Evolutionary conservation across 371 early-diverging fungal genomes (phyloP), one percentile per base, ranked within the genome.

Genomic region (Amoeboaphelidium protococcarum): DNA sequence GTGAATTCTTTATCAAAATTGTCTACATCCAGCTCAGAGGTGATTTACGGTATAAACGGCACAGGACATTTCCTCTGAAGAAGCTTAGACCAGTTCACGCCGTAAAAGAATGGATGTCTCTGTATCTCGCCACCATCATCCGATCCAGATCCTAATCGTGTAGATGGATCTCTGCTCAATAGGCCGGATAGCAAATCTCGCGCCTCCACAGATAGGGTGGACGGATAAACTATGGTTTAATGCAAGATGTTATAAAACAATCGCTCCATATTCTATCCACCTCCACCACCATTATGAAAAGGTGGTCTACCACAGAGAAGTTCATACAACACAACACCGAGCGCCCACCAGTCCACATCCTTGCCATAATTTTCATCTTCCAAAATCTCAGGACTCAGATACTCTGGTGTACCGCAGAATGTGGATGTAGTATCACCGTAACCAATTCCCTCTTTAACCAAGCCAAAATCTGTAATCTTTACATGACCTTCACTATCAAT

Each of bases 271-370:
- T 53, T 31, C 44, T 43, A 52, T 58, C 50, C 24, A 60, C 64
- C 16, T 52, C 66, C 45, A 44, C n/a, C n/a, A n/a, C n/a, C n/a
- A n/a, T n/a, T n/a, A n/a, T n/a, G n/a, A n/a, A 73, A 78, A 0
- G 78, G 78, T 2, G 78, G 71, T 2, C 62, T 51, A 13, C 78
- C 78, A 13, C 63, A 60, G 20, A 73, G 54, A 60, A 82, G 66
- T 58, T 82, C 80, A 53, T 76, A 82, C 20, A 81, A 48, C 26
- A 80, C 53, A 24, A 78, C 71, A n/a, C 80, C 85, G 23, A 80
- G 58, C 1, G 76, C 68, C 77, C 80, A 84, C 73, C 81, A 76
- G 59, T 84, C 85, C 1, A 74, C 73, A 0, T 61, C 53, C 43
- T 65, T 67, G 20, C 63, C 67, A 55, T 81, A 80, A 27, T 72